These are phyloP conservation scores for Alternaria arbusti DNA, from an alignment of 2,329 filamentous ascomycete genomes.

Conservation along the genomic window DNA sequence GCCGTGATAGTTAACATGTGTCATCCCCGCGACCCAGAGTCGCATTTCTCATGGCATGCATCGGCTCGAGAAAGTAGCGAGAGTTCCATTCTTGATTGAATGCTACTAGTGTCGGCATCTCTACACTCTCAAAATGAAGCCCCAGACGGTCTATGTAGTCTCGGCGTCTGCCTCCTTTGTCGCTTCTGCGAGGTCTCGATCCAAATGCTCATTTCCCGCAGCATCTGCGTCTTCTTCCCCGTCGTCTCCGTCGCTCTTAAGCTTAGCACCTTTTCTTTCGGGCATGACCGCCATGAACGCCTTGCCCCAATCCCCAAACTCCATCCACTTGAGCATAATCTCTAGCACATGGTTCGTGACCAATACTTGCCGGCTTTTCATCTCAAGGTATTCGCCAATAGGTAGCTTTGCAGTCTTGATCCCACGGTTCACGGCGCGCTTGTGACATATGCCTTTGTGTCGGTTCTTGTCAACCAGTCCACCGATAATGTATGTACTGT, in stretches of 20 bases:
- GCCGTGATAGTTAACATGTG: neutral
- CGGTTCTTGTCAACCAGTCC: conserved; percentile 96
- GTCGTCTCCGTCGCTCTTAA: conserved; percentile 55
- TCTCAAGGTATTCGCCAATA: conserved; percentile 93
- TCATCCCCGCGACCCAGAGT: neutral
- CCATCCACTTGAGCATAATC: conserved; percentile 94
- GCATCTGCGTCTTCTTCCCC: conserved; percentile 20
- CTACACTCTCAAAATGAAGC: neutral
- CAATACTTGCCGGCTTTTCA: conserved; percentile 84
- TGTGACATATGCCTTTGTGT: conserved; percentile 93
- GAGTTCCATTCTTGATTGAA: neutral
- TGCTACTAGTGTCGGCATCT: neutral
- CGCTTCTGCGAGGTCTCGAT: conserved; percentile 8
- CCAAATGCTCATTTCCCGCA: conserved; percentile 5
- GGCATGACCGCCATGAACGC: conserved; percentile 90
- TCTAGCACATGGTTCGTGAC: conserved; percentile 96
- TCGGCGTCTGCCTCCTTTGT: conserved; percentile 4
- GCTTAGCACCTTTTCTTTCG: conserved; percentile 80
- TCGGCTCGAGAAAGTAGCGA: neutral
- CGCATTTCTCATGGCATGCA: neutral
- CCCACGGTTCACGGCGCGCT: conserved; percentile 73
- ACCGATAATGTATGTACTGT: conserved; percentile 91
- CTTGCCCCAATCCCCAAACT: conserved; percentile 87
- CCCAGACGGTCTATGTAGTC: neutral
- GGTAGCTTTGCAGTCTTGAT: conserved; percentile 90